Conservation (phyloP, 2,329 filamentous ascomycete species). For the Moelleriella libera region DNA sequence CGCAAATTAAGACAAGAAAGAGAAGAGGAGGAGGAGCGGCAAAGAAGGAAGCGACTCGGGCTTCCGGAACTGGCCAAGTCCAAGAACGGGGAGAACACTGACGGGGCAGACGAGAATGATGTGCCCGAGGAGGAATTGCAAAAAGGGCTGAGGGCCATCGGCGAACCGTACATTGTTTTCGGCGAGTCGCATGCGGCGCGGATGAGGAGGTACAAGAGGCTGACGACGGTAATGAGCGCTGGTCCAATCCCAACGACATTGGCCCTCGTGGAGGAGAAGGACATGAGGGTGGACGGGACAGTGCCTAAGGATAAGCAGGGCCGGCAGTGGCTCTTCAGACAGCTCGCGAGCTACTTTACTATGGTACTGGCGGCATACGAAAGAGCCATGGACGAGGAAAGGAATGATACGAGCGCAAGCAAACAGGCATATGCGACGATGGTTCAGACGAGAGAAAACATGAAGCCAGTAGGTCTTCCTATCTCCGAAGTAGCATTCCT, state of each 20-base stretch:
- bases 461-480: constrained; percentile 48
- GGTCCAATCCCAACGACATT: constrained; percentile 83
- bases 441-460: constrained; percentile 74
- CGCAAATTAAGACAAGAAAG: constrained; percentile 53
- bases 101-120: constrained; percentile 37
- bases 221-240: constrained; percentile 47
- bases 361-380: constrained; percentile 91
- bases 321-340: constrained; percentile 62
- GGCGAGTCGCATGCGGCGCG: constrained; percentile 63
- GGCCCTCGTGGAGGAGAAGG: constrained; percentile 63
- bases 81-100: constrained; percentile 25
- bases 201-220: constrained; percentile 55
- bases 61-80: constrained; percentile 54
- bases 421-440: constrained; percentile 74
- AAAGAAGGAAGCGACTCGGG: constrained; percentile 61
- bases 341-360: constrained; percentile 89
- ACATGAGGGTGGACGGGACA: constrained; percentile 67
- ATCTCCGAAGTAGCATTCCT: no score
- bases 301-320: constrained; percentile 50
- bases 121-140: constrained; percentile 59
- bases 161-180: constrained; percentile 64
- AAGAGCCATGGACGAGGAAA: constrained; percentile 54
- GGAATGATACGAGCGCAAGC: constrained; percentile 55
- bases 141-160: constrained; percentile 51
- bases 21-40: constrained; percentile 59